Conservation (phyloP, 495 filamentous ascomycete genomes). For the Massariosphaeria phaeospora region DNA sequence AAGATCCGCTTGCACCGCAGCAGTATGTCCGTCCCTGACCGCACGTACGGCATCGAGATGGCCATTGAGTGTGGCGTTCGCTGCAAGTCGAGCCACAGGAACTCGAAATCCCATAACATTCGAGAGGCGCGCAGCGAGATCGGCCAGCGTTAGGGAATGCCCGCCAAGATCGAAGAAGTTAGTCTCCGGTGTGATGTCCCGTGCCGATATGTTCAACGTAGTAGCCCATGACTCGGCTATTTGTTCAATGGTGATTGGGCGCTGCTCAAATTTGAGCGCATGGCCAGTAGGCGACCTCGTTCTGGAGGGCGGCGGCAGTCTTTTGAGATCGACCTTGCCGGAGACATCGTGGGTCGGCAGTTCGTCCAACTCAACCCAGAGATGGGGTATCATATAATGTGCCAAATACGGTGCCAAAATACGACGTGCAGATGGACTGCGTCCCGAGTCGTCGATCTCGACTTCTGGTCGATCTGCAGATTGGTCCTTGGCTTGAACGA, state of each 20-base stretch:
- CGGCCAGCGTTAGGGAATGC: slow-evolving; percentile 62
- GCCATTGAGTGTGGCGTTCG: slow-evolving; percentile 55
- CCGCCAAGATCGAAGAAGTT: slow-evolving; percentile 69
- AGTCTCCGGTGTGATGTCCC: slow-evolving; percentile 54
- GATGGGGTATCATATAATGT: slow-evolving; percentile 65
- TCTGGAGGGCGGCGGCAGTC: slow-evolving; percentile 51
- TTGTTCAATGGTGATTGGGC: slow-evolving; percentile 51
- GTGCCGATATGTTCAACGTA: slow-evolving; percentile 51
- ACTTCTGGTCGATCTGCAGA: slow-evolving; percentile 50
- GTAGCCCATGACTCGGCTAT: slow-evolving; percentile 58
- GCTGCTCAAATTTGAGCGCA: slow-evolving; percentile 42
- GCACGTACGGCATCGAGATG: slow-evolving; percentile 56
- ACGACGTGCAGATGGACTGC: slow-evolving; percentile 54
- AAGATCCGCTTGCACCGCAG: slow-evolving; percentile 60
- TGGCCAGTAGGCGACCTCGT: slow-evolving; percentile 37
- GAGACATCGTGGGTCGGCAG: slow-evolving; percentile 63
- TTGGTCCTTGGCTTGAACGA: slow-evolving; percentile 54
- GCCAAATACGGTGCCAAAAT: slow-evolving; percentile 54
- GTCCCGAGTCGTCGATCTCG: slow-evolving; percentile 55
- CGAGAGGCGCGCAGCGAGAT: slow-evolving; percentile 55
- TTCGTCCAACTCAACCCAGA: slow-evolving; percentile 59
- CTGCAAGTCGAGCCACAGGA: slow-evolving; percentile 57
- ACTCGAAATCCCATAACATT: slow-evolving; percentile 58
- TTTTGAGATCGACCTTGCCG: slow-evolving; percentile 62
- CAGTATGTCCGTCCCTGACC: slow-evolving; percentile 59